Evolutionary conservation across 2,329 filamentous ascomycete species (phyloP).

Genomic region (Cytospora schulzeri): DNA sequence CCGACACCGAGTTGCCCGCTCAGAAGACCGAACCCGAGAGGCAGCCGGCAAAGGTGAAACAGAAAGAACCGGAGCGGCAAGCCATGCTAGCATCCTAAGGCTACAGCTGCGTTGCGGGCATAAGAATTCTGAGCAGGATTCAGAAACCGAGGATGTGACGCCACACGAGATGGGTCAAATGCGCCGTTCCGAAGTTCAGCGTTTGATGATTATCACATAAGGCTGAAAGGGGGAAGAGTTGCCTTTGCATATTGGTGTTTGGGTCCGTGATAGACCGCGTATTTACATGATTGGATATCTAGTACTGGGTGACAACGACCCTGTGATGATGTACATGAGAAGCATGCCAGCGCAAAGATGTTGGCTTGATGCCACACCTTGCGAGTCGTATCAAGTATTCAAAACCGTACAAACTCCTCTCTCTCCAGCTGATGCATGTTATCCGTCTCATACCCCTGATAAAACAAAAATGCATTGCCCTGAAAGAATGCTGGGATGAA

Average conservation of each 20-base stretch:
- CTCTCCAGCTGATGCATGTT: not conserved
- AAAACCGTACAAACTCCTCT: not conserved
- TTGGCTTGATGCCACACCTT: not conserved
- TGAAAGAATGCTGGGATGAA: not conserved
- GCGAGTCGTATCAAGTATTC: not conserved
- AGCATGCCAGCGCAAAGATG: not conserved
- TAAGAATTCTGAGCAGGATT: not conserved
- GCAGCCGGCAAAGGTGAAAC: constrained; percentile 26
- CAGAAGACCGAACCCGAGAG: constrained; percentile 24
- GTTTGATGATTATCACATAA: not conserved
- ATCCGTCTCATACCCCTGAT: not conserved
- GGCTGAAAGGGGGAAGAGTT: not conserved
- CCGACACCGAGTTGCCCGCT: constrained; percentile 32
- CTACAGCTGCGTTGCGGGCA: not conserved
- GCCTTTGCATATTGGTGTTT: not conserved
- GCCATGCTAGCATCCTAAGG: constrained; percentile 34
- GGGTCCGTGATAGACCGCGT: not conserved
- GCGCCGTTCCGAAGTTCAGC: not conserved
- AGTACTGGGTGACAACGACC: not conserved
- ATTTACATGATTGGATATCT: not conserved
- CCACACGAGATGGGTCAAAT: not conserved
- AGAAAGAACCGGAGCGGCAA: constrained; percentile 32
- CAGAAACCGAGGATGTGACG: not conserved
- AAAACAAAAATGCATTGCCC: not conserved
- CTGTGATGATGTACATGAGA: not conserved